Conservation (phyloP, 2,329 filamentous ascomycete genomes). For the Podosphaera xanthii region DNA sequence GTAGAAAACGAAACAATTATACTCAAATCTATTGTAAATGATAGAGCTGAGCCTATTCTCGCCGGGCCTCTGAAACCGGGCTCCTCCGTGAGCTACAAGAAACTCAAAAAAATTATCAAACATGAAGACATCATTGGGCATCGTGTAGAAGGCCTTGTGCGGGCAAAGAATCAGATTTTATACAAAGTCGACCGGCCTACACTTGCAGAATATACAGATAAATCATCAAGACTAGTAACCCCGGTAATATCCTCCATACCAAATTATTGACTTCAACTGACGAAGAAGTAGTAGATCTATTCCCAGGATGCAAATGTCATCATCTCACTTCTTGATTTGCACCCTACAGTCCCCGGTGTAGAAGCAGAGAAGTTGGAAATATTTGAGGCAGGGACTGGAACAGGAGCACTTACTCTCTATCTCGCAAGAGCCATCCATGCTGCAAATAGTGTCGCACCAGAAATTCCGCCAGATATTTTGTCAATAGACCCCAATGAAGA, state of each 20-base stretch:
- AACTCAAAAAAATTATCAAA: conserved; percentile 11
- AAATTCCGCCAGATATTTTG: conserved; percentile 12
- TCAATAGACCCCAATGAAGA: background rate
- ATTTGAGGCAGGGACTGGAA: conserved; percentile 68
- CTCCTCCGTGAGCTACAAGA: background rate
- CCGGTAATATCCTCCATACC: conserved; percentile 27
- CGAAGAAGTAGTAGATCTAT: conserved; percentile 33
- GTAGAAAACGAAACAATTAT: conserved; percentile 15
- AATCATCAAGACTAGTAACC: conserved; percentile 48
- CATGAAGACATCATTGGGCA: conserved; percentile 19
- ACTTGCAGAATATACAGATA: conserved; percentile 48
- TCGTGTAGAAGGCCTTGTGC: conserved; percentile 6
- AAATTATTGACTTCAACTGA: conserved; percentile 1
- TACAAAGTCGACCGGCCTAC: conserved; percentile 35
- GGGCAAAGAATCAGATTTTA: conserved; percentile 4
- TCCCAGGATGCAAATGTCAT: conserved; percentile 54
- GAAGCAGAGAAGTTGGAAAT: conserved; percentile 42
- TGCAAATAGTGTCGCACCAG: conserved; percentile 34
- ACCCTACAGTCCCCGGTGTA: conserved; percentile 45
- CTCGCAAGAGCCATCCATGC: conserved; percentile 55
- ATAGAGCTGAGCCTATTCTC: conserved; percentile 1
- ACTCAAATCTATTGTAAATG: conserved; percentile 1
- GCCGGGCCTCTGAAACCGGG: background rate
- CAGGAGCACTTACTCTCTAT: conserved; percentile 56
- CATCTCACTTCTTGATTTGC: conserved; percentile 52